These are phyloP conservation scores for Rhynchosporium agropyri DNA, from an alignment of 2,329 filamentous ascomycete genomes.

Conservation along the genomic window DNA sequence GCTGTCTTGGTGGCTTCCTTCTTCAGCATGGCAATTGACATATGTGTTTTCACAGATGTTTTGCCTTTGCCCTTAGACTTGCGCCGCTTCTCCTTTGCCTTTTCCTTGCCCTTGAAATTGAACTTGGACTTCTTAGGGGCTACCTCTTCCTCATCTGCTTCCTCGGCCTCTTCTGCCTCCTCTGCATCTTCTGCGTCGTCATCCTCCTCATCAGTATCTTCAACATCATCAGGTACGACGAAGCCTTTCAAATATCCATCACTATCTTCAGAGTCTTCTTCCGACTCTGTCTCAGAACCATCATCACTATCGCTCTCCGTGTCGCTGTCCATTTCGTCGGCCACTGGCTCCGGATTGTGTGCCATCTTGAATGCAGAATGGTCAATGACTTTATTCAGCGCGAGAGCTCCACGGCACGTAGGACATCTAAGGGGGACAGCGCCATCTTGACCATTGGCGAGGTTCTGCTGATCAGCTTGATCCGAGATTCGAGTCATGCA, in stretches of 20 bases:
- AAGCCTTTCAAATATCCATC: conserved; percentile 55
- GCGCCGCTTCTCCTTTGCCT: conserved; percentile 45
- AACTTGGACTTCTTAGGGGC: conserved; percentile 32
- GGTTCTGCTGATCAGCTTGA: conserved; percentile 53
- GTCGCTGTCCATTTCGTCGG: conserved; percentile 36
- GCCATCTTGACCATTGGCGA: conserved; percentile 62
- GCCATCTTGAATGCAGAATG: conserved; percentile 73
- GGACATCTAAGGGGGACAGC: conserved; percentile 59
- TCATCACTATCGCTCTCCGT: conserved; percentile 40
- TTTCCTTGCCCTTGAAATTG: conserved; percentile 46
- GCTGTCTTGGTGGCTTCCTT: conserved; percentile 66
- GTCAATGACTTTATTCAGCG: conserved; percentile 72
- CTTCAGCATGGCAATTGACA: conserved; percentile 67
- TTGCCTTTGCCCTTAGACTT: conserved; percentile 41
- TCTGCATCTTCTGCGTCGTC: conserved; percentile 43
- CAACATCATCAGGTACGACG: conserved; percentile 54
- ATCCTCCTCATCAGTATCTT: conserved; percentile 34
- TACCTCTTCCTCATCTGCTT: conserved; percentile 38
- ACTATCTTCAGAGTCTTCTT: conserved; percentile 41
- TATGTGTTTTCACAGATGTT: conserved; percentile 42
- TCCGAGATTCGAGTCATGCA: conserved; percentile 74
- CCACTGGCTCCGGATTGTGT: conserved; percentile 59
- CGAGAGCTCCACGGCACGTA: conserved; percentile 69
- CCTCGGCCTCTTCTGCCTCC: conserved; percentile 33
- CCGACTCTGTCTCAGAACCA: conserved; percentile 27